Conservation (phyloP, 768 basidiomycete genomes). For the Tephrocybe sp. region DNA sequence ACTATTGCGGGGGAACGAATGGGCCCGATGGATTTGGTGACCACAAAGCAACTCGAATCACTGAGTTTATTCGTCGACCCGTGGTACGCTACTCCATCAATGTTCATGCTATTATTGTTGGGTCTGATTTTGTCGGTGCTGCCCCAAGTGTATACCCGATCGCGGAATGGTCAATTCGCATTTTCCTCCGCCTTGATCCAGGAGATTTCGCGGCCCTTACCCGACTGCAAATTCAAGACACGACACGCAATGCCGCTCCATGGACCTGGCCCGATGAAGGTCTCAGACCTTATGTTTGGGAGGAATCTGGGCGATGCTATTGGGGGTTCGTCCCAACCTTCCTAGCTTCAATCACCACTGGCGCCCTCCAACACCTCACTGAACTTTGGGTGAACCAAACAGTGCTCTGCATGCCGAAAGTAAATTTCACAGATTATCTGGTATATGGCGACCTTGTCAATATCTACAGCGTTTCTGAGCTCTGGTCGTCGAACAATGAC, state of each 20-base stretch:
- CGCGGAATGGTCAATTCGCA: too few species aligned
- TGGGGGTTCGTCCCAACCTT: slow-evolving; percentile 19
- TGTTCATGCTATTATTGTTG: too few species aligned
- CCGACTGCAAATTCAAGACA: slow-evolving; percentile 19
- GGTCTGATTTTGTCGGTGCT: too few species aligned
- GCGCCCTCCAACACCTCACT: slow-evolving; percentile 10
- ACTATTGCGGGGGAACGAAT: slow-evolving; percentile 6
- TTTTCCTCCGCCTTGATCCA: slow-evolving; percentile 12
- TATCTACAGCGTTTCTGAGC: slow-evolving; percentile 12
- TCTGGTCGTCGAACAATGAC: slow-evolving; percentile 3
- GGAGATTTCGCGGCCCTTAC: slow-evolving; percentile 9
- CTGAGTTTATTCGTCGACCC: slow-evolving; percentile 15
- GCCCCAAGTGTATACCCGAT: too few species aligned
- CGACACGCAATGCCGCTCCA: background rate
- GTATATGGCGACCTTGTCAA: background rate
- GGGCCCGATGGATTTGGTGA: slow-evolving; percentile 18
- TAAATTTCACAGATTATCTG: background rate
- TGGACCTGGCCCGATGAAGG: slow-evolving; percentile 16
- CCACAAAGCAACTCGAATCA: slow-evolving; percentile 11
- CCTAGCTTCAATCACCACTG: slow-evolving; percentile 8
- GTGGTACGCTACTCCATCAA: too few species aligned
- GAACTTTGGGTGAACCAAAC: slow-evolving; percentile 22
- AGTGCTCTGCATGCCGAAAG: slow-evolving; percentile 11
- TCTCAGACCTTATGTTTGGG: background rate
- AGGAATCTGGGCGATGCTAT: slow-evolving; percentile 13